Evolutionary conservation across 257 asterid genomes (phyloP), one percentile per base, ranked within the genome.

Genomic region (Schizonepeta tenuifolia): DNA sequence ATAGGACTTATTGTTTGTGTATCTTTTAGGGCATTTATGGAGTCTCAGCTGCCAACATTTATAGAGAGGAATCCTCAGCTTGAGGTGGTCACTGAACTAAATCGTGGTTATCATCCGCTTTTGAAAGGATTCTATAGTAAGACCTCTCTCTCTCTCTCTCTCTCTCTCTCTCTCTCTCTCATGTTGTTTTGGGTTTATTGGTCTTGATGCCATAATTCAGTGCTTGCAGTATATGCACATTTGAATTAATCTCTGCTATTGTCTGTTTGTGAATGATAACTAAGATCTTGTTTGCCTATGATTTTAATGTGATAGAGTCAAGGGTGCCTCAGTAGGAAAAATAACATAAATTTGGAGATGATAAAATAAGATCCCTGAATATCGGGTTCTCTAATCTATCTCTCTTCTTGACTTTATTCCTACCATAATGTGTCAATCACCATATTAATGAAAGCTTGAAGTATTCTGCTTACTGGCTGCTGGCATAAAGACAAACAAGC

Each of bases 61-160:
- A 88, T 59, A 65, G 91, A 91, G 75, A 75, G 70, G 71, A 89
- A 83, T 63, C 95, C 96, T 58, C 98, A 91, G 69, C 95, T 94
- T 78, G 96, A 94, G 85, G 97, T 94, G 64, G 83, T 91, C 33
- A 75, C 93, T 20, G 96, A 91, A 78, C 92, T 91, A 38, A 91
- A 81, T 72, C 95, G 96, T 63, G 96, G 98, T 70, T 86, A 85
- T 35, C 98, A 91, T 84, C 98, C 97, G 1, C 74, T 81, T 75
- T 79, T 93, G 74, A 89, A 90, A 85, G 98, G 98, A 70, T 76
- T 90, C 59, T 93, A 90, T 77, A 74, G 91, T 90, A 75, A 83
- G 90, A 51, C 40, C 55, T 61, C 71, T 47, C 1, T 38, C 24
- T 64, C 18, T 28, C 28, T 0, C 43, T 9, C 7, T n/a, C n/a